Evolutionary conservation across 2,329 filamentous ascomycete species (phyloP), one percentile per base, ranked within the genome.

Genomic region (Beauveria asiatica): DNA sequence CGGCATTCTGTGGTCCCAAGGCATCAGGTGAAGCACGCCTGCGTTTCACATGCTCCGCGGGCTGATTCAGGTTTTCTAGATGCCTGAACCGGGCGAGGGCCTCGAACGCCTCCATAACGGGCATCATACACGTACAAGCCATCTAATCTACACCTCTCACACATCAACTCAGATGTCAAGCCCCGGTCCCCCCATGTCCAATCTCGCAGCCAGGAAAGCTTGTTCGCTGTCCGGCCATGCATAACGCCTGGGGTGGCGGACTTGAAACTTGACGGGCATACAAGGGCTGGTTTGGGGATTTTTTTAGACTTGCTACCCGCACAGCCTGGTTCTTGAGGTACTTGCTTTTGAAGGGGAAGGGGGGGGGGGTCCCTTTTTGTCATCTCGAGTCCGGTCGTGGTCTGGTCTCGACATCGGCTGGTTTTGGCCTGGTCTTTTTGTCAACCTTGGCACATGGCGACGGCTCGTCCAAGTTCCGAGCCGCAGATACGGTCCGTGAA

Each of bases 21-120:
- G 33, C 19, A 51, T 48, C 53, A 57, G 51, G 42, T 64, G 64
- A 65, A 64, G 63, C 64, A 64, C 63, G 63, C 63, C 64, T 59
- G 59, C 59, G 64, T 65, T 64, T 65, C 64, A 64, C 37, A 44
- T 37, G 1, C 33, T 5, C 11, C 33, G 13, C 11, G 13, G 33
- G 33, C 33, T 37, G 33, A 37, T 37, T 37, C 33, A 37, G 33
- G 33, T 37, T 13, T 30, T 37, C 11, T 13, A 37, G 33, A 37
- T 37, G 33, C 33, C 33, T 37, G 33, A 33, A 33, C 30, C 30
- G 30, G 30, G 30, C 30, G 30, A 33, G 30, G 30, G 30, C 10
- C 30, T 33, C 30, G 30, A 33, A 33, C 30, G 30, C 30, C 10
- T 11, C 10, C 4, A 33, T 11, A 33, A 33, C 30, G 30, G 30